phyloP scores from a whole-genome alignment of 768 basidiomycete genomes.

The Boletus sensibilis region DNA sequence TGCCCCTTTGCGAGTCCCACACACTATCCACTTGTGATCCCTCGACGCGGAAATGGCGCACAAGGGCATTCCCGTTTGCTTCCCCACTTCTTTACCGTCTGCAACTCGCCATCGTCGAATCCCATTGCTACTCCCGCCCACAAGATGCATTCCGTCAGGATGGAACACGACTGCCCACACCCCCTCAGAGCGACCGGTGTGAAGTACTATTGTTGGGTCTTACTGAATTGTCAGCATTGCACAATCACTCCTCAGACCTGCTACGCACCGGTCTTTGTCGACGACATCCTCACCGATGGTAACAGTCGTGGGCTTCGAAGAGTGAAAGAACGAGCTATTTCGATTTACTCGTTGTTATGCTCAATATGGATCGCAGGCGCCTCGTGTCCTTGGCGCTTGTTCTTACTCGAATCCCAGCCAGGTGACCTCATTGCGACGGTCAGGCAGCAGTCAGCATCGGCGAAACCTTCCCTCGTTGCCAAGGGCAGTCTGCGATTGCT shows the following conservation, averaged over 20 bases:
- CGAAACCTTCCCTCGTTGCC: neutral
- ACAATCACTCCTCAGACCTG: neutral
- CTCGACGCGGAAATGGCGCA: neutral
- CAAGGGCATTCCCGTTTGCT: neutral
- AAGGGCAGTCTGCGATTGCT: neutral
- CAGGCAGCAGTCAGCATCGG: neutral
- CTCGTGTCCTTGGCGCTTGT: neutral
- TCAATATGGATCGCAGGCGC: neutral
- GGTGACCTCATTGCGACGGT: neutral
- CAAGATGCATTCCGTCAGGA: neutral
- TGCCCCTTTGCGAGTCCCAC: neutral
- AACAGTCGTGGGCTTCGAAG: neutral
- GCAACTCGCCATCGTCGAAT: neutral
- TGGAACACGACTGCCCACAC: neutral
- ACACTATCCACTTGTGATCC: neutral
- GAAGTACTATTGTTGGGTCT: neutral
- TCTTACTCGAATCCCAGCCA: neutral
- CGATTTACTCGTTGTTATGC: neutral
- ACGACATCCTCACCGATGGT: neutral
- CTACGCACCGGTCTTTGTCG: neutral
- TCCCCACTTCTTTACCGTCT: neutral
- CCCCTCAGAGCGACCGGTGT: fast-evolving
- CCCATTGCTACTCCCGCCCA: neutral
- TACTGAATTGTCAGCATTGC: neutral
- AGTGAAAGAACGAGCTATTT: neutral